Conservation (phyloP, 306 rosid genomes). For the Prunus mongolica region DNA sequence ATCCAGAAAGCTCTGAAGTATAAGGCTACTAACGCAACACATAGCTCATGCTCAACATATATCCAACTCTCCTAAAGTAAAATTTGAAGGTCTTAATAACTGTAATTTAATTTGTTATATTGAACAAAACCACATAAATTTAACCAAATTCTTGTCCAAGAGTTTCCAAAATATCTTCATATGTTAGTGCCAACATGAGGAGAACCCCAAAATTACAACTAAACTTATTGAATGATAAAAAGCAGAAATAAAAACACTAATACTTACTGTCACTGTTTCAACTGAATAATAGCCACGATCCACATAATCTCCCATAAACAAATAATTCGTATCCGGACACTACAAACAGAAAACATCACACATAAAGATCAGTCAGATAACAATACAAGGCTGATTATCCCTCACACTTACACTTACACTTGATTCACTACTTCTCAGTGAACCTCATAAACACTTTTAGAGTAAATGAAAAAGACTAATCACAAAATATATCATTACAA, state of each 20-base stretch:
- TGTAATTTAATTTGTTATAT: neutral
- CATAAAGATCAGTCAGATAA: neutral
- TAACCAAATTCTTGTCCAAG: neutral
- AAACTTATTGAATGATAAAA: neutral
- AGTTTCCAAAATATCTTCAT: conserved; percentile 2
- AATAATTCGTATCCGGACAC: conserved; percentile 98
- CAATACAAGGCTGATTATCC: neutral
- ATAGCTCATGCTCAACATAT: neutral
- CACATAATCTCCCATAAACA: conserved; percentile 98
- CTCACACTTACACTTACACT: neutral
- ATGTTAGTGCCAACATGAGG: neutral
- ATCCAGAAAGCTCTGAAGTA: neutral
- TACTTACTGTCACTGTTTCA: conserved; percentile 87
- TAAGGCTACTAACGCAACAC: neutral
- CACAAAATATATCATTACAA: neutral
- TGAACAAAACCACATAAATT: neutral
- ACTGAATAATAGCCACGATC: conserved; percentile 98
- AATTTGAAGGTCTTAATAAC: neutral
- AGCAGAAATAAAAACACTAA: conserved; percentile 4
- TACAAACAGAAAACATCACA: conserved; percentile 30
- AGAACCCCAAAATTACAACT: neutral
- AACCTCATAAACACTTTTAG: neutral
- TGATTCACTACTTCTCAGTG: neutral
- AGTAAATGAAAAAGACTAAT: neutral
- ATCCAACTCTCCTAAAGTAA: neutral